Conservation (phyloP, 2,329 filamentous ascomycete species). For the Herpotrichia juniperi region DNA sequence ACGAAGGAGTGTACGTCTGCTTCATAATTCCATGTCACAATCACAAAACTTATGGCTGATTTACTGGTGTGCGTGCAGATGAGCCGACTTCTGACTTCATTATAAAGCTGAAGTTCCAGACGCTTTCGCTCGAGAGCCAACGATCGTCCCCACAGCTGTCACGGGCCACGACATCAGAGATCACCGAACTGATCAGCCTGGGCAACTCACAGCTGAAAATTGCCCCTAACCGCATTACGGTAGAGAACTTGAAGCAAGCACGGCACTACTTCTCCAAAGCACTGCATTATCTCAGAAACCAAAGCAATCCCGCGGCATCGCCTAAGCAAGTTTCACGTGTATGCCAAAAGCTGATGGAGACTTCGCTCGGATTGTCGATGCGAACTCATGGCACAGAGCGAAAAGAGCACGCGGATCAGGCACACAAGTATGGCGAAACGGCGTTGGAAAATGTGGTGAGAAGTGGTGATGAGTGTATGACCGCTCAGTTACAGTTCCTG, state of each 20-base stretch:
- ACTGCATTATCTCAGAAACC: constrained; percentile 14
- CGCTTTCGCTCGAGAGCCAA: not conserved
- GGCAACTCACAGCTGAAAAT: constrained; percentile 13
- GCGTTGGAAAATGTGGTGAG: constrained; percentile 12
- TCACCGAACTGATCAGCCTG: constrained; percentile 11
- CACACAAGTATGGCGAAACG: constrained; percentile 13
- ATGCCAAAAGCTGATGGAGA: constrained; percentile 22
- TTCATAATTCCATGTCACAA: not conserved
- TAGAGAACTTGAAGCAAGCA: constrained; percentile 6
- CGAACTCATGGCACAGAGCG: constrained; percentile 1
- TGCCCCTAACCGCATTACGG: constrained; percentile 1
- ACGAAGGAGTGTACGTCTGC: constrained; percentile 15
- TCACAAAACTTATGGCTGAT: not conserved
- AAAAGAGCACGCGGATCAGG: constrained; percentile 14
- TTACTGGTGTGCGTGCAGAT: constrained; percentile 2
- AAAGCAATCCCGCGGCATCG: constrained; percentile 11
- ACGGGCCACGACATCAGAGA: constrained; percentile 13
- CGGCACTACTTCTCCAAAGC: constrained; percentile 19
- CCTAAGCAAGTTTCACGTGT: constrained; percentile 20
- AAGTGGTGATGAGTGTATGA: constrained; percentile 14
- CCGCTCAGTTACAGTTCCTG: constrained; percentile 18
- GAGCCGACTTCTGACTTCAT: constrained; percentile 9
- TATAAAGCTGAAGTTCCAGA: constrained; percentile 3
- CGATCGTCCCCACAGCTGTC: not conserved
- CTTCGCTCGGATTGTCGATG: constrained; percentile 12